A percentile compares a stretch with the other conserved stretches of the same genome.
Conservation (phyloP, 768 basidiomycete species). For the Pleurotus giganteus region DNA sequence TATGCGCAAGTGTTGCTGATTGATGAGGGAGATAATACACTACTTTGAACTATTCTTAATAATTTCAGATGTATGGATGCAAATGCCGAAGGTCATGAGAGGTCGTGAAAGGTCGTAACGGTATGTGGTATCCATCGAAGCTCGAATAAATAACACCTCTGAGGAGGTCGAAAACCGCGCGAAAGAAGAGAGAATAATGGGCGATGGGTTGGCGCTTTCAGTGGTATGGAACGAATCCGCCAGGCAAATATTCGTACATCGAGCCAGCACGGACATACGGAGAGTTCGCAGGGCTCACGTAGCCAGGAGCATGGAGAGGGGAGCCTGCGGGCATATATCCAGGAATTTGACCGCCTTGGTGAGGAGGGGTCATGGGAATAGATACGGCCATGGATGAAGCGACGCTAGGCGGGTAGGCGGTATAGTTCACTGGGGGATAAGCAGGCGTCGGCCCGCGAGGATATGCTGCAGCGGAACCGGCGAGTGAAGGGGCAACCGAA, state of each 20-base stretch:
- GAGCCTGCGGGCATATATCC: conserved; percentile 1
- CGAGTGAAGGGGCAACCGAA: not conserved
- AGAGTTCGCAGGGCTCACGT: conserved; percentile 1
- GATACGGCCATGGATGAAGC: not conserved
- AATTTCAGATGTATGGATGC: not conserved
- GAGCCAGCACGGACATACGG: not conserved
- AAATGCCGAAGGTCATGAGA: not conserved
- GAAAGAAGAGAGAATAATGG: not conserved
- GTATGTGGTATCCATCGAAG: too few species aligned
- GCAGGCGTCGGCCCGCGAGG: not conserved
- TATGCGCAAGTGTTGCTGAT: not conserved
- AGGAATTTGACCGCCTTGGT: not conserved
- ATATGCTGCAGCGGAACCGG: not conserved
- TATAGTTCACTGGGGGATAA: not conserved
- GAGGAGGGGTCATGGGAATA: conserved; percentile 1
- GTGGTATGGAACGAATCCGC: conserved; percentile 7
- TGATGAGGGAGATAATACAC: not conserved
- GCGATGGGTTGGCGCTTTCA: not conserved
- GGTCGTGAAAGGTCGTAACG: conserved; percentile 7
- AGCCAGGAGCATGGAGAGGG: conserved; percentile 1
- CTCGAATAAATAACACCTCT: not conserved
- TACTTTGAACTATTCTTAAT: not conserved
- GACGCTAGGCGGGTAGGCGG: not conserved
- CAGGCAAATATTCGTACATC: conserved; percentile 5
- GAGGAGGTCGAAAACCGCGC: not conserved